phyloP scores from a whole-genome alignment of 176 grass and related monocot genomes.

The Eragrostis curvula region DNA sequence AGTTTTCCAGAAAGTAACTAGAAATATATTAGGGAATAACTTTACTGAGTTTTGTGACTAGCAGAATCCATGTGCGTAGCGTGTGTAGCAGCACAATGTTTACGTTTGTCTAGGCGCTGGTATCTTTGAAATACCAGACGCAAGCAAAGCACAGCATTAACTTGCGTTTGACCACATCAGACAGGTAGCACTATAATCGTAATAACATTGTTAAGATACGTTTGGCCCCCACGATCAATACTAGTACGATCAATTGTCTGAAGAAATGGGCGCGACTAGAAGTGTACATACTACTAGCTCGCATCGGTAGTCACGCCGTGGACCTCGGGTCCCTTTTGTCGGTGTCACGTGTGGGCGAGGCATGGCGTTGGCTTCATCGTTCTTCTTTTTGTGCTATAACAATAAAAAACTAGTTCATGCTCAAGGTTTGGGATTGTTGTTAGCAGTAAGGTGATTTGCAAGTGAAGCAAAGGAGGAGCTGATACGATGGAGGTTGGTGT shows the following conservation, averaged over 20 bases:
- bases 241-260: too few relatives aligned
- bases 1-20: too few relatives aligned
- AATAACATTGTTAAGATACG: background rate
- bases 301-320: background rate
- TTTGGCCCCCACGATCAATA: too few relatives aligned
- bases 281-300: too few relatives aligned
- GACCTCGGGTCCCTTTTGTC: too few relatives aligned
- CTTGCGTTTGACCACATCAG: background rate
- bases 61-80: too few relatives aligned
- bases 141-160: background rate
- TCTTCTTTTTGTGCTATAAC: too few relatives aligned
- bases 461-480: background rate
- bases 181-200: background rate
- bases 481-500: background rate
- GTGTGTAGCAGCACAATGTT: background rate
- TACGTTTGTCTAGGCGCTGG: background rate
- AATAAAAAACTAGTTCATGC: background rate
- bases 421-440: background rate
- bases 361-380: too few relatives aligned
- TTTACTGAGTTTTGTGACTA: too few relatives aligned
- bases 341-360: too few relatives aligned
- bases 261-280: background rate
- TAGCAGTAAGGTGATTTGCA: background rate
- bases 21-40: too few relatives aligned
- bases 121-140: background rate